phyloP scores from a whole-genome alignment of 306 rosid genomes.

The Quercus berberidifolia region DNA sequence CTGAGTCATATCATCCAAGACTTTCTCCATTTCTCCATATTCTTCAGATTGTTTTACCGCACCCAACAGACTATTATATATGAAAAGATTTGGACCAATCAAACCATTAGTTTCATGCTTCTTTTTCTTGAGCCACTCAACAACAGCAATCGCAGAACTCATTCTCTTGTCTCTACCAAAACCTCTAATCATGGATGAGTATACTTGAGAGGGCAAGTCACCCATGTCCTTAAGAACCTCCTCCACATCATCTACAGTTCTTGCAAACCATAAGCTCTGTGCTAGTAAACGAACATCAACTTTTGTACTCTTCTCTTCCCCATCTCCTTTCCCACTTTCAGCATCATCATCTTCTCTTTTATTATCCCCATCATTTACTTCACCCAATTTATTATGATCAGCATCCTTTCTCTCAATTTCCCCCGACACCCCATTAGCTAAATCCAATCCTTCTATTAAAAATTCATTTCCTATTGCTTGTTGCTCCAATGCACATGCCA shows the following conservation, averaged over 20 bases:
- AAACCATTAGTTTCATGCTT: constrained; percentile 51
- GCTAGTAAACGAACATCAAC: constrained; percentile 75
- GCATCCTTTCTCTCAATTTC: constrained; percentile 22
- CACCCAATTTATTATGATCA: constrained; percentile 24
- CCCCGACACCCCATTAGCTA: constrained; percentile 16
- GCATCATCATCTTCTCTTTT: constrained; percentile 10
- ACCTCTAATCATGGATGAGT: constrained; percentile 69
- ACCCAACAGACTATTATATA: constrained; percentile 74
- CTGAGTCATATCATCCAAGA: constrained; percentile 61
- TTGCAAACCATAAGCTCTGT: constrained; percentile 42
- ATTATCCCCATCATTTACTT: constrained; percentile 8
- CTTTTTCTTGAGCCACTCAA: constrained; percentile 82
- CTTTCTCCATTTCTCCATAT: constrained; percentile 49
- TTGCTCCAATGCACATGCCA: constrained; percentile 53
- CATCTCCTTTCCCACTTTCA: constrained; percentile 14
- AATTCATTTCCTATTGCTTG: constrained; percentile 40
- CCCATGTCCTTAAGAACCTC: constrained; percentile 69
- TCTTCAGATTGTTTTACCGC: constrained; percentile 72
- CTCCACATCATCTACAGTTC: constrained; percentile 70
- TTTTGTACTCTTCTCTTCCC: constrained; percentile 28
- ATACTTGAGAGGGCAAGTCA: constrained; percentile 79
- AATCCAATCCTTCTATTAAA: constrained; percentile 20
- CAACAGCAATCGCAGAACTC: constrained; percentile 64
- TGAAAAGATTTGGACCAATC: constrained; percentile 66
- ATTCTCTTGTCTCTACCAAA: constrained; percentile 73